Evolutionary conservation across 2,329 filamentous ascomycete genomes (phyloP).

Genomic region (Chaetomiaceae sp.): DNA sequence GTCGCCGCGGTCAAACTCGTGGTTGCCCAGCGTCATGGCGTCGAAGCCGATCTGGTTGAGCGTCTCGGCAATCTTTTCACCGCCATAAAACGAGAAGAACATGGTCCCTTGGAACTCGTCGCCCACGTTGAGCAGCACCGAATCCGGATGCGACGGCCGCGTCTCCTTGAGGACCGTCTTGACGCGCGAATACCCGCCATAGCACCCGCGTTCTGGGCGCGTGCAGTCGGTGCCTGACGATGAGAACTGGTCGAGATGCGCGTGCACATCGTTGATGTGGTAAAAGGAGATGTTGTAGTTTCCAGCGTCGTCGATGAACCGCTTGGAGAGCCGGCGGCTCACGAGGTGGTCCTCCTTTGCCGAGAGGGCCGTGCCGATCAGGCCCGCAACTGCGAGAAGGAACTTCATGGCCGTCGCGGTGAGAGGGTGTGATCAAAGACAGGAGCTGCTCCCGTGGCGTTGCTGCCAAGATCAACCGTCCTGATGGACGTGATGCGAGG

Average conservation of each 20-base stretch:
- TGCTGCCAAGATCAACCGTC: not conserved
- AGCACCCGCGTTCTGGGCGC: slow-evolving; percentile 52
- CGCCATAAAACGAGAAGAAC: slow-evolving; percentile 63
- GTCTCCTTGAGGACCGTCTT: slow-evolving; percentile 56
- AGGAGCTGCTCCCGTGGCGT: not conserved
- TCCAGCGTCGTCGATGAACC: slow-evolving; percentile 44
- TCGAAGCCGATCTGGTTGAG: slow-evolving; percentile 63
- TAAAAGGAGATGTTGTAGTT: slow-evolving; percentile 61
- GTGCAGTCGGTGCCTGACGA: slow-evolving; percentile 60
- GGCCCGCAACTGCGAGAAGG: slow-evolving; percentile 5
- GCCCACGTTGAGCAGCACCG: slow-evolving; percentile 61
- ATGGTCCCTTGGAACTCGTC: slow-evolving; percentile 67
- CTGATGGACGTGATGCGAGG: too few relatives aligned
- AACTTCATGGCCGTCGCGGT: slow-evolving; percentile 1
- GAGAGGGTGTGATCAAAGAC: not conserved
- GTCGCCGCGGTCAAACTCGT: slow-evolving; percentile 63
- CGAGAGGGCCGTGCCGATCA: not conserved
- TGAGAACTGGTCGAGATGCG: slow-evolving; percentile 61
- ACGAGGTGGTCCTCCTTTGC: slow-evolving; percentile 42
- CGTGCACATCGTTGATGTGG: slow-evolving; percentile 66
- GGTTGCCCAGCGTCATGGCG: slow-evolving; percentile 64
- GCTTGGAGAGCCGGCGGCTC: slow-evolving; percentile 44
- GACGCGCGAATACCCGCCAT: slow-evolving; percentile 61
- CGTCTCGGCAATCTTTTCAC: slow-evolving; percentile 64
- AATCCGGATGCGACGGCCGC: slow-evolving; percentile 54